A percentile compares a stretch with the other conserved stretches of the same genome.
These are phyloP conservation scores for Astragalus membranaceus DNA, from an alignment of 306 rosid genomes.

Conservation along the genomic window DNA sequence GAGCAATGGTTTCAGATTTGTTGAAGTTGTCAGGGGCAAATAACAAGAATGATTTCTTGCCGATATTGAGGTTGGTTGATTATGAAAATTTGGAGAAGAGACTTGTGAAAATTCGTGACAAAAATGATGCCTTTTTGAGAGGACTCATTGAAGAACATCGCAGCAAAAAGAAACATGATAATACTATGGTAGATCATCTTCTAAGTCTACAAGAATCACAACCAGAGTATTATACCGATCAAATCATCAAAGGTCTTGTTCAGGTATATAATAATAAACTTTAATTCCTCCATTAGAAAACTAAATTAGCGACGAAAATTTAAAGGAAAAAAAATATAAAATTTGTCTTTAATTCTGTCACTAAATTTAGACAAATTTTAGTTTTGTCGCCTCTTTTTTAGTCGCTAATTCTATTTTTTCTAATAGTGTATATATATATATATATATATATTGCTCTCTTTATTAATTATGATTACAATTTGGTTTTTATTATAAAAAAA, in stretches of 20 bases:
- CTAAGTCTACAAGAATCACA: conserved; percentile 13
- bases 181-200: conserved; percentile 23
- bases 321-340: no score
- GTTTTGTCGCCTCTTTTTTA: no score
- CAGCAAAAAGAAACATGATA: background rate
- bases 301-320: no score
- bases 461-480: background rate
- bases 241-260: conserved; percentile 18
- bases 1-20: background rate
- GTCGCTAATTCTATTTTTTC: no score
- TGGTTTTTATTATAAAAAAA: no score
- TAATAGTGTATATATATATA: no score
- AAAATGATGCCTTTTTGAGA: background rate
- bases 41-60: conserved; percentile 12
- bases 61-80: background rate
- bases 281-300: no score
- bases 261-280: background rate
- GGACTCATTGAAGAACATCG: conserved; percentile 15
- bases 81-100: conserved; percentile 9
- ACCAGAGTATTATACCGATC: conserved; percentile 10
- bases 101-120: background rate
- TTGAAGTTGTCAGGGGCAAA: background rate
- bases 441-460: no score
- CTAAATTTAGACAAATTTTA: no score
- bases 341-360: no score